Evolutionary conservation across 2,329 filamentous ascomycete genomes (phyloP).

Genomic region (Colletotrichum cuscutae): DNA sequence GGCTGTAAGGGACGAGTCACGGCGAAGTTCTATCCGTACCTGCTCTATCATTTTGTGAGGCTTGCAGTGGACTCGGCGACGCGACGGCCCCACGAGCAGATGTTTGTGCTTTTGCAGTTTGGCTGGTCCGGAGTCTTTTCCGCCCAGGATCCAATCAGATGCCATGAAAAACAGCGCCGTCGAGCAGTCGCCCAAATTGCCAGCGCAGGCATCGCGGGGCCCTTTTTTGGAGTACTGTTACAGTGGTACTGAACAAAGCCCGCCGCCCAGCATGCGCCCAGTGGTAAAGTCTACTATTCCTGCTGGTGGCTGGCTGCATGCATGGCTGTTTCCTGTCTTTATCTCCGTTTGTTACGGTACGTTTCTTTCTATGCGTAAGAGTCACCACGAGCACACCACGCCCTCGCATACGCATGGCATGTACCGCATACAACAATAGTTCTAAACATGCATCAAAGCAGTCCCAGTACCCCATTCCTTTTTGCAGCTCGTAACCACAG

Average conservation of each 20-base stretch:
- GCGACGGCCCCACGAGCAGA: not conserved
- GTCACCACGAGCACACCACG: not conserved
- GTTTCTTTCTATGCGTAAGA: not conserved
- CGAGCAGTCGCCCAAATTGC: not conserved
- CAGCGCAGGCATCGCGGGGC: not conserved
- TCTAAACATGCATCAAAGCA: not conserved
- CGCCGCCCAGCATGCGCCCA: no score
- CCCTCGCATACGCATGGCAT: not conserved
- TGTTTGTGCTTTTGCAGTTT: not conserved
- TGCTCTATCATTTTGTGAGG: not conserved
- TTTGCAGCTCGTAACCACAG: not conserved
- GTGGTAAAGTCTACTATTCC: not conserved
- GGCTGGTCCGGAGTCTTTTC: not conserved
- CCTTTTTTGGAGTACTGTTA: no score
- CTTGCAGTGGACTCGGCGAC: not conserved
- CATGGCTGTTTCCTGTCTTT: not conserved
- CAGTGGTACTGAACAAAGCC: no score
- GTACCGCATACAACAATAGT: not conserved
- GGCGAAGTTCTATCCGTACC: not conserved
- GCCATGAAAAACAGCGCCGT: not conserved
- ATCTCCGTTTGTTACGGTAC: not conserved
- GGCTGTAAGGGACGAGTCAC: not conserved
- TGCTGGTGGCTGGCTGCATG: not conserved
- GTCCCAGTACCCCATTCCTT: not conserved
- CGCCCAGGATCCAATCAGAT: not conserved